Conservation (phyloP, 1,139 yeast species). For the Sugiyamaella neomexicana region DNA sequence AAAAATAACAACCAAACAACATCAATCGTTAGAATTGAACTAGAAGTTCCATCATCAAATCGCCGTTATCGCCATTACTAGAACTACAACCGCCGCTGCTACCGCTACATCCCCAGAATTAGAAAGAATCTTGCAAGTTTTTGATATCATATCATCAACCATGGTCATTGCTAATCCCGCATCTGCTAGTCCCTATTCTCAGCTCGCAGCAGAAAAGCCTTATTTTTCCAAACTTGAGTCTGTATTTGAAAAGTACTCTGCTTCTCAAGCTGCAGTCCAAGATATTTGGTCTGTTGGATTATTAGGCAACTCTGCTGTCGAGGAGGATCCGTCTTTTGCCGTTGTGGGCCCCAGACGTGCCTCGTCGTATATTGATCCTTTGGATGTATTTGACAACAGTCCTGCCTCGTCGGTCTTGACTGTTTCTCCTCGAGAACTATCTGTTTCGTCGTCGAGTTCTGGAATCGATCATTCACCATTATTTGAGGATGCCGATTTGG, state of each 20-base stretch:
- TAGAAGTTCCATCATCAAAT: not conserved
- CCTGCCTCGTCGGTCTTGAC: slow-evolving; percentile 34
- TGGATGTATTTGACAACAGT: slow-evolving; percentile 27
- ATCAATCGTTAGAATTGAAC: slow-evolving; percentile 1
- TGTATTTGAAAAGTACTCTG: slow-evolving; percentile 38
- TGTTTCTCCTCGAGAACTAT: slow-evolving; percentile 38
- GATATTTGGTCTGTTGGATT: slow-evolving; percentile 31
- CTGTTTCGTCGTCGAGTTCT: slow-evolving; percentile 26
- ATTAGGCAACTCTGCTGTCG: slow-evolving; percentile 21
- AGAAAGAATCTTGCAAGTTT: slow-evolving; percentile 10
- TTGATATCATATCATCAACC: slow-evolving; percentile 13
- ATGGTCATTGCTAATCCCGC: slow-evolving; percentile 17
- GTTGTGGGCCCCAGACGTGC: slow-evolving; percentile 16
- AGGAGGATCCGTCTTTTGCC: slow-evolving; percentile 21
- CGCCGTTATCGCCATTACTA: not conserved
- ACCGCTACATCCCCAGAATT: slow-evolving; percentile 4
- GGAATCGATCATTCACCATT: slow-evolving; percentile 40
- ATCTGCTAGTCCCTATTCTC: slow-evolving; percentile 1
- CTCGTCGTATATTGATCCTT: slow-evolving; percentile 26
- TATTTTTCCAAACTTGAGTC: slow-evolving; percentile 34
- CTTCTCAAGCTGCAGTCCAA: slow-evolving; percentile 34
- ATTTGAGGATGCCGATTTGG: slow-evolving; percentile 38
- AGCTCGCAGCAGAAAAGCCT: slow-evolving; percentile 8
- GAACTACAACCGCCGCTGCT: slow-evolving; percentile 4
- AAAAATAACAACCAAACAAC: not conserved